phyloP scores from a whole-genome alignment of 202 grass and related monocot genomes.

The Zizania palustris region DNA sequence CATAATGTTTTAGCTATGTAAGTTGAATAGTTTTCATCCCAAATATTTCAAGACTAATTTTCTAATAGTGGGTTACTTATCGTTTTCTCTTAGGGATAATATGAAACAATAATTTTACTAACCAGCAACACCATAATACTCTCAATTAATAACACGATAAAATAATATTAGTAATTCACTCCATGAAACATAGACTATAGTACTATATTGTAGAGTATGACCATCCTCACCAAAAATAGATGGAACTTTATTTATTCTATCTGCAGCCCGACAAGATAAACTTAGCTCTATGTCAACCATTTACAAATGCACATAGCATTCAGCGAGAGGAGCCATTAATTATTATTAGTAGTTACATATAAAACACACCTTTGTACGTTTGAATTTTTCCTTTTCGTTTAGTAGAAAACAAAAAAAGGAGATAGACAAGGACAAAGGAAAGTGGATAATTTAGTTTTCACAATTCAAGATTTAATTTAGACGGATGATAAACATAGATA shows the following conservation, averaged over 20 bases:
- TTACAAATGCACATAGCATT: background rate
- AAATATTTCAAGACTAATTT: background rate
- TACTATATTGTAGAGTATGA: background rate
- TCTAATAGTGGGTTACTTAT: background rate
- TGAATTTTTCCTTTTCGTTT: background rate
- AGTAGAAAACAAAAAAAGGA: constrained; percentile 13
- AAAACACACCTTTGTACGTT: background rate
- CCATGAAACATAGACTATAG: background rate
- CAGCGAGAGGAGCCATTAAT: background rate
- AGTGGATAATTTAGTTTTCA: background rate
- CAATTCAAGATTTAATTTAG: background rate
- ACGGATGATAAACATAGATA: background rate
- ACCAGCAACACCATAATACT: background rate
- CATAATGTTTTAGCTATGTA: constrained; percentile 5
- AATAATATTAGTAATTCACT: background rate
- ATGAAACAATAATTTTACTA: constrained; percentile 2
- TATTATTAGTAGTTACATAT: constrained; percentile 32
- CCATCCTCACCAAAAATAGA: background rate
- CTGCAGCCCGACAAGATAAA: too few species aligned
- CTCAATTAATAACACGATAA: background rate
- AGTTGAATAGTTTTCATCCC: background rate
- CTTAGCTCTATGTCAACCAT: background rate
- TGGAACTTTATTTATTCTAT: too few species aligned
- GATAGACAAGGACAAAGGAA: background rate
- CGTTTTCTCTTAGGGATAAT: background rate